Conservation (phyloP, 352 stramenopile genomes). For the Globisporangium emineosum region DNA sequence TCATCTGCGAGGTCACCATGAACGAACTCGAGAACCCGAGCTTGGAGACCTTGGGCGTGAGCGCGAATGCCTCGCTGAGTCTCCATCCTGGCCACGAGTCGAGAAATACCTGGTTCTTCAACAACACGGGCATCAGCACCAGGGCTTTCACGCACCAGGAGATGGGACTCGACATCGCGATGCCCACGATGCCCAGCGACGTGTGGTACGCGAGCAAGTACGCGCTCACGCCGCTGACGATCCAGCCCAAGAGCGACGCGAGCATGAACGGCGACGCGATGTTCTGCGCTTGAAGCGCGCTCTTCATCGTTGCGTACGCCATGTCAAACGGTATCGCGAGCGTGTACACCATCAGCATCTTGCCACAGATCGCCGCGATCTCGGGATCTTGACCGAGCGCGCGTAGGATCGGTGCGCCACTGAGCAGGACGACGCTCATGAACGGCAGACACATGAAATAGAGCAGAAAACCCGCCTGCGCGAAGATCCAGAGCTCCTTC, state of each 20-base stretch:
- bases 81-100: slow-evolving; percentile 16
- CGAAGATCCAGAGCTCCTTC: slow-evolving; percentile 60
- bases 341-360: background rate
- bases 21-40: slow-evolving; percentile 17
- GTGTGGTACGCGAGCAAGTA: too few species aligned
- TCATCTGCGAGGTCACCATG: slow-evolving; percentile 19
- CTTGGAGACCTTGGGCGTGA: slow-evolving; percentile 18
- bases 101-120: background rate
- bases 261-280: background rate
- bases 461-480: background rate
- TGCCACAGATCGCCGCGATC: background rate
- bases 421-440: background rate
- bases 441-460: background rate
- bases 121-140: background rate
- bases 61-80: slow-evolving; percentile 16
- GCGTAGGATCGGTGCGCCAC: background rate
- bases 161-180: too few species aligned
- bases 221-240: too few species aligned
- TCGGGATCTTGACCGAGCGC: background rate
- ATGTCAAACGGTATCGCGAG: background rate
- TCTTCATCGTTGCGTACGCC: background rate
- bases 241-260: too few species aligned
- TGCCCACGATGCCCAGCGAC: too few species aligned
- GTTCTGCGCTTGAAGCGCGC: background rate
- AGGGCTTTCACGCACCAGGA: background rate